A percentile compares a stretch with the other conserved stretches of the same genome.
Conservation (phyloP, 805 yeast genomes). For the Starmerella apicola region DNA sequence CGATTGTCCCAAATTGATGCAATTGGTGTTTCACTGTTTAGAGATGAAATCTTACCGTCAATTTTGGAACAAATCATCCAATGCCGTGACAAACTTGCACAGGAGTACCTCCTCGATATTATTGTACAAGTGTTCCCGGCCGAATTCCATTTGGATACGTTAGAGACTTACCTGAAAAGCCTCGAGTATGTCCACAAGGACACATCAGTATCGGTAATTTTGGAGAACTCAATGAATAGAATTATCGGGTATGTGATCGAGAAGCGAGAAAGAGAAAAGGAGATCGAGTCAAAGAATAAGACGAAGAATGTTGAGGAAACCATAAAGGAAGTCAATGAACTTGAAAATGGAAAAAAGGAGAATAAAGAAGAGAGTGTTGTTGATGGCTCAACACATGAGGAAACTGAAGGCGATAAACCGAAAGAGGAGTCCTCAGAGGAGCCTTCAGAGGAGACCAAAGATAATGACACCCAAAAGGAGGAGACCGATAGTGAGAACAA, state of each 20-base stretch:
- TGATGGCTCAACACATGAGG: no score
- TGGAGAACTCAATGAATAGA: constrained; percentile 61
- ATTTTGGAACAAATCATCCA: constrained; percentile 83
- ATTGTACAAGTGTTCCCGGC: constrained; percentile 91
- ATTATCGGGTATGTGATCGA: constrained; percentile 6
- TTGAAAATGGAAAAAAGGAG: constrained; percentile 1
- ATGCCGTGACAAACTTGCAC: constrained; percentile 85
- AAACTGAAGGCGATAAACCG: constrained; percentile 11
- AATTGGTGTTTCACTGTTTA: constrained; percentile 39
- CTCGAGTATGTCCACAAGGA: constrained; percentile 55
- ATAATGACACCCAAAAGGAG: neutral
- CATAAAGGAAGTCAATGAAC: constrained; percentile 5
- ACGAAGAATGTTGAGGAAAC: constrained; percentile 4
- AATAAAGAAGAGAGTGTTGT: constrained; percentile 2
- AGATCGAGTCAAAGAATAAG: constrained; percentile 9
- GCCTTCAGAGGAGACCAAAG: constrained; percentile 7
- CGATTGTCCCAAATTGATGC: constrained; percentile 71
- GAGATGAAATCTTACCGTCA: constrained; percentile 54
- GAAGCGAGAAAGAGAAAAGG: constrained; percentile 18
- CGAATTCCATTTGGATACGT: constrained; percentile 68
- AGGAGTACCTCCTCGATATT: constrained; percentile 81
- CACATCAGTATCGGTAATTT: constrained; percentile 53
- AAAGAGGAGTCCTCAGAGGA: constrained; percentile 11
- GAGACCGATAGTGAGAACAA: neutral
- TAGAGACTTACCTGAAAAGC: constrained; percentile 53